Base-by-base conservation (phyloP, 139 green algal genomes). In the Chlorella ohadii region DNA sequence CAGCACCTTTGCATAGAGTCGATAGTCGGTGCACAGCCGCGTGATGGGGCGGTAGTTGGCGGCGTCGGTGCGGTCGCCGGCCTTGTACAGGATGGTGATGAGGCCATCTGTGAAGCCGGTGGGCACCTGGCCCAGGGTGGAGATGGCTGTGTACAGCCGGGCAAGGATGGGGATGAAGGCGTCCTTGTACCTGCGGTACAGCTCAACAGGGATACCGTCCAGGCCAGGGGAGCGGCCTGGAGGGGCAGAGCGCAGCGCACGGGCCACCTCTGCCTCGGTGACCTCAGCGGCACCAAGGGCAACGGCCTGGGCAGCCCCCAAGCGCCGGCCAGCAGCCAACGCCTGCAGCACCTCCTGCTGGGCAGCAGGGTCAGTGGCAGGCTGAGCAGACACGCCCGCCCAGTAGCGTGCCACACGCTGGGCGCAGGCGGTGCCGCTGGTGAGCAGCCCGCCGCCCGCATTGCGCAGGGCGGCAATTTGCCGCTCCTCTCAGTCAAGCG, bases 121-220 rank as follows among this genome's bases (percentile, higher is more conserved):
- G n/a, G n/a, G n/a, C n/a, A n/a, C n/a, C n/a, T n/a, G n/a, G n/a
- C n/a, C n/a, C n/a, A n/a, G n/a, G n/a, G n/a, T n/a, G n/a, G n/a
- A n/a, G n/a, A n/a, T n/a, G n/a, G n/a, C n/a, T n/a, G n/a, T n/a
- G n/a, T n/a, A n/a, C n/a, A n/a, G n/a, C n/a, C n/a, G n/a, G n/a
- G n/a, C n/a, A n/a, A n/a, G n/a, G n/a, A n/a, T n/a, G n/a, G n/a
- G n/a, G n/a, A n/a, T n/a, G n/a, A n/a, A n/a, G n/a, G n/a, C n/a
- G n/a, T n/a, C n/a, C n/a, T n/a, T n/a, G n/a, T n/a, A n/a, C n/a
- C n/a, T n/a, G n/a, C n/a, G n/a, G n/a, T n/a, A n/a, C n/a, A n/a
- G n/a, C n/a, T n/a, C n/a, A n/a, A n/a, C n/a, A n/a, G 72, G n/a
- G 72, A 79, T 25, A 27, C 31, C 33, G 31, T 79, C 72, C 56